Conservation (phyloP, 1,284 basidiomycete species). For the Ganoderma leucocontextum region DNA sequence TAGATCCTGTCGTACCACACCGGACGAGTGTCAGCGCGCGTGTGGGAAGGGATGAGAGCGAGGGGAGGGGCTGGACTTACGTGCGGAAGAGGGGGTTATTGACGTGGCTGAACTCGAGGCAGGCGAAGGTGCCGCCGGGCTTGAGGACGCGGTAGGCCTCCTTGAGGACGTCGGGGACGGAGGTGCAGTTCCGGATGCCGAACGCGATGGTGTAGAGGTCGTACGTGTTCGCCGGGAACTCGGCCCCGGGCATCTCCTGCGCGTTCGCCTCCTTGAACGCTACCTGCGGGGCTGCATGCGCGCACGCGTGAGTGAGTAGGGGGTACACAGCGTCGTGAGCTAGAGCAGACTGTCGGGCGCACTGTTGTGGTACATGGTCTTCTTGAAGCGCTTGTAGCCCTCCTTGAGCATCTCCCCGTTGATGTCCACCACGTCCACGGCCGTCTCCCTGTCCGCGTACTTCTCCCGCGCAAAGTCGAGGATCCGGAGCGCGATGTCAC, state of each 20-base stretch:
- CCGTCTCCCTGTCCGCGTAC: constrained; percentile 88
- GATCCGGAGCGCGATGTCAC: constrained; percentile 96
- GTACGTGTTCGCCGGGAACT: constrained; percentile 83
- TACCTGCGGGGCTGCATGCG: constrained; percentile 84
- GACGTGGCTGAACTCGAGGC: constrained; percentile 97
- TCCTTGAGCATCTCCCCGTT: constrained; percentile 96
- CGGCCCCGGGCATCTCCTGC: constrained; percentile 74
- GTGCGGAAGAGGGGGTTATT: constrained; percentile 87
- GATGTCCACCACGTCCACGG: constrained; percentile 94
- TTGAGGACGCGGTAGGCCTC: constrained; percentile 97
- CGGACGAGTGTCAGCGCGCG: not conserved
- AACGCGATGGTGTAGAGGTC: constrained; percentile 99
- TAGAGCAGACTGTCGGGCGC: constrained; percentile 74
- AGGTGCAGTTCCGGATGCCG: constrained; percentile 98
- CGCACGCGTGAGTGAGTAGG: not conserved
- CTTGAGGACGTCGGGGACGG: constrained; percentile 86
- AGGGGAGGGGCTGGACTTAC: constrained; percentile 56
- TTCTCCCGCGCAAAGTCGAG: constrained; percentile 92
- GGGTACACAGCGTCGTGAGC: not conserved
- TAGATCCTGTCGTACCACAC: constrained; percentile 72
- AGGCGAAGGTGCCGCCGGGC: constrained; percentile 95
- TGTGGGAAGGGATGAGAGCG: not conserved
- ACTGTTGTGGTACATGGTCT: constrained; percentile 98
- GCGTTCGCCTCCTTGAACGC: constrained; percentile 95
- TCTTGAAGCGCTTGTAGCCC: constrained; percentile 90